phyloP scores from a whole-genome alignment of 768 basidiomycete species.

The Auricularia heimuer region DNA sequence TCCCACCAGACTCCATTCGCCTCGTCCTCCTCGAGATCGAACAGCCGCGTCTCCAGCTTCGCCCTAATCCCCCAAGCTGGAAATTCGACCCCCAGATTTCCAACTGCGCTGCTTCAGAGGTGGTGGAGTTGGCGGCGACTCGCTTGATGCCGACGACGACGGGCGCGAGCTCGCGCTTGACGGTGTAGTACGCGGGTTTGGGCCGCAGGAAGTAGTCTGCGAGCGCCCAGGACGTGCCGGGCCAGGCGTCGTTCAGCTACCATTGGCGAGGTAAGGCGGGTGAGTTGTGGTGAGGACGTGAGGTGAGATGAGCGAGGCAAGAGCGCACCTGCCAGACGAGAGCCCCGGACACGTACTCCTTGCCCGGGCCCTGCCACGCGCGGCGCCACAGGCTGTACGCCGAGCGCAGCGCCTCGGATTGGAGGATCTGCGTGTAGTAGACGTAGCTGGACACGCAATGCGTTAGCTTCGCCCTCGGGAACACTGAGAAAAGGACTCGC shows the following conservation, averaged over 20 bases:
- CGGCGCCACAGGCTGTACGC: slow-evolving; percentile 89
- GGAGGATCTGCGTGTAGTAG: slow-evolving; percentile 94
- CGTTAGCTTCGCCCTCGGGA: background rate
- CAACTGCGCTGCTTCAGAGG: slow-evolving; percentile 24
- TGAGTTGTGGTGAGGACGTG: slow-evolving; percentile 1
- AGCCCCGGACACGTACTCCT: slow-evolving; percentile 80
- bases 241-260: slow-evolving; percentile 89
- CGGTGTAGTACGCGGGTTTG: slow-evolving; percentile 82
- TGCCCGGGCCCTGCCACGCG: slow-evolving; percentile 79
- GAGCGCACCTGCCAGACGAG: slow-evolving; percentile 84
- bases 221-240: slow-evolving; percentile 88
- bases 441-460: slow-evolving; percentile 48
- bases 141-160: slow-evolving; percentile 48
- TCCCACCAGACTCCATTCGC: slow-evolving; percentile 35
- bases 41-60: slow-evolving; percentile 53
- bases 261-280: background rate
- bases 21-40: slow-evolving; percentile 50
- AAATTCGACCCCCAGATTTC: slow-evolving; percentile 88
- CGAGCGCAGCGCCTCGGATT: slow-evolving; percentile 81
- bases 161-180: slow-evolving; percentile 72
- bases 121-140: slow-evolving; percentile 18
- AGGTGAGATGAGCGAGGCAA: background rate
- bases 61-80: slow-evolving; percentile 46
- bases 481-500: slow-evolving; percentile 21
- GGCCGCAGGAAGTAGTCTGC: slow-evolving; percentile 89